Evolutionary conservation across 176 grass and related monocot species (phyloP), one percentile per base, ranked within the genome.

Genomic region (Ensete ventricosum): DNA sequence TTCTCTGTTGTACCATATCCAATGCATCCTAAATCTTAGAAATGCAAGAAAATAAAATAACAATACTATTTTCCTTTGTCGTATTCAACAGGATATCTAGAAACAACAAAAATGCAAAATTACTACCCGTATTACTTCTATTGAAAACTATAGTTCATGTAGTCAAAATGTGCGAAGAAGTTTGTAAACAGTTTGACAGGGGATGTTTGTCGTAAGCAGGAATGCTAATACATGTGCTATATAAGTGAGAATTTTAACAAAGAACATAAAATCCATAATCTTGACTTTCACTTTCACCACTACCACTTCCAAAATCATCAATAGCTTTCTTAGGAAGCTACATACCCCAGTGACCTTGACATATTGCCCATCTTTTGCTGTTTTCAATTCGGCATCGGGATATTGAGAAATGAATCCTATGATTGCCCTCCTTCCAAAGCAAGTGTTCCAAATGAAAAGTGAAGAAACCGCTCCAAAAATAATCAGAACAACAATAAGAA

Each of bases 281-380:
- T 19, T 7, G 57, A 8, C 57, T 60, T 60, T 60, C 6, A 8
- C 57, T 60, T 60, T 60, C 6, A 0, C 19, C 57, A 9, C 34
- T 43, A 6, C 17, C 54, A 55, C 3, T 55, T 3, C 14, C 17
- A 29, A 67, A 68, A 14, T 16, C 25, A 68, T 3, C 27, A 68
- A 67, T 68, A 17, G 27, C 2, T 62, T 75, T 8, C 3, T 48
- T 27, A 49, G 19, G 11, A 62, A 14, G 29, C 21, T 21, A 49
- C 55, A 21, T 75, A 75, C 73, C 73, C 73, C 73, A 50, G 73
- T 59, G 26, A 75, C 73, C 26, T 75, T 75, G 29, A 75, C 73
- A 60, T 75, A 75, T 43, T 75, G 55, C 7, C 73, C 73, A 75
- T 75, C 55, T 75, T 75, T 60, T 62, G 73, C 73, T 60, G 25